Conservation (phyloP, 805 yeast species). For the Starmerella sp. region DNA sequence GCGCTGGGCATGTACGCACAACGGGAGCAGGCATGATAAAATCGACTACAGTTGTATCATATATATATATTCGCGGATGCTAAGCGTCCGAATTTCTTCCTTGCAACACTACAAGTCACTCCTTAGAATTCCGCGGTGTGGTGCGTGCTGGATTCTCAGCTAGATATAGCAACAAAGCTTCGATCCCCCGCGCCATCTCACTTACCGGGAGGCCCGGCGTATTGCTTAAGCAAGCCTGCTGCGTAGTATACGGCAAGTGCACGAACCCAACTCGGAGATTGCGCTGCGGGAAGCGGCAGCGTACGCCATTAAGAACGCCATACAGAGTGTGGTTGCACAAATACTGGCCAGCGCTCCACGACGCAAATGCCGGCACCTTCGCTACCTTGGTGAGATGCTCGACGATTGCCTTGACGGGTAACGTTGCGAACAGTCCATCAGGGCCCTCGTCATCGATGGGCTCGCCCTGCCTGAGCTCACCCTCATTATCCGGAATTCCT, state of each 20-base stretch:
- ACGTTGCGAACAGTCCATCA: slow-evolving; percentile 16
- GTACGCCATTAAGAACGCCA: slow-evolving; percentile 7
- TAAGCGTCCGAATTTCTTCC: too few species aligned
- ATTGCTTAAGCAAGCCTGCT: slow-evolving; percentile 5
- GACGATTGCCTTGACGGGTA: slow-evolving; percentile 11
- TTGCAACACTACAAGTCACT: too few species aligned
- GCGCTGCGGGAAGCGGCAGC: background rate
- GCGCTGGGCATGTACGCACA: slow-evolving; percentile 67
- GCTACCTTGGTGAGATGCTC: background rate
- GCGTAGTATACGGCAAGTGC: slow-evolving; percentile 17
- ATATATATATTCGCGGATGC: background rate
- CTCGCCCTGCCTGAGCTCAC: background rate
- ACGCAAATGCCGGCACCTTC: slow-evolving; percentile 9
- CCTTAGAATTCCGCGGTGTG: too few species aligned
- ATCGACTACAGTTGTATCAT: background rate
- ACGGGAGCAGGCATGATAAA: background rate
- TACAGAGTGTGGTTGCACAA: slow-evolving; percentile 20
- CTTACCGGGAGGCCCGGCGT: slow-evolving; percentile 8
- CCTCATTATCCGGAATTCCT: slow-evolving; percentile 16
- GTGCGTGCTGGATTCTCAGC: background rate
- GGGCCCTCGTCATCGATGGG: slow-evolving; percentile 8
- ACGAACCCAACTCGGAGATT: slow-evolving; percentile 16
- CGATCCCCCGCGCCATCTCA: slow-evolving; percentile 8
- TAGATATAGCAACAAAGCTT: background rate
- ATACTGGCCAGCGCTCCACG: slow-evolving; percentile 20